Base-by-base conservation (phyloP, 169 alveolate species). In the Neospora caninum region DNA sequence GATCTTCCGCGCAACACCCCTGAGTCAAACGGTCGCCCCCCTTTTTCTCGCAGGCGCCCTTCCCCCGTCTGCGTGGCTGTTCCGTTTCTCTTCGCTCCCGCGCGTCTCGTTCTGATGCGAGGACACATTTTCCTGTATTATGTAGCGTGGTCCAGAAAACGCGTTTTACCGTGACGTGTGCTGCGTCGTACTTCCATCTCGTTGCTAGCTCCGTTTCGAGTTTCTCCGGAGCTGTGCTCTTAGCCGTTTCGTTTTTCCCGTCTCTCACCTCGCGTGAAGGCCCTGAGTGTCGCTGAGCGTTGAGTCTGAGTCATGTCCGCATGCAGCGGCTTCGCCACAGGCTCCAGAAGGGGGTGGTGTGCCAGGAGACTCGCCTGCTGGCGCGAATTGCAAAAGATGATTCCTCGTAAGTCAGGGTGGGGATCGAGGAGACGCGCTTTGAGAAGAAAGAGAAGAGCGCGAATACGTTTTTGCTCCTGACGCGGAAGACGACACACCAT, bases 381-480 rank as follows among this genome's bases (percentile, higher is more conserved):
- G 58, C 99, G 99, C 97, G 80, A 45, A 53, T 54, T 45, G 93
- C 93, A 88, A 36, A 88, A 88, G 69, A 88, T 36, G 58, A 88
- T 64, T 0, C 86, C 69, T 54, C 67, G 93, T 34, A 20, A 49
- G 6, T 39, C 93, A 25, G 93, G 93, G 49, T 78, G 93, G 84
- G 67, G 53, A 13, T 45, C 45, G 49, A 58, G 86, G 84, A 89
- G 64, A 38, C 89, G 64, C 64, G 53, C 67, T 43, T 82, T 42
- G 36, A 89, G 88, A 0, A 89, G 73, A 4, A 70, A 42, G 36
- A 70, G 64, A 10, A 78, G 87, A 20, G 87, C 87, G 49, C 93
- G 93, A 20, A 43, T n/a, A 6, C 93, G 87, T 67, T 73, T 82
- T 1, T 64, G 25, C n/a, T 39, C 69, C 25, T 82, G 69, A 9